phyloP scores from a whole-genome alignment of 352 stramenopile species.

The Phytopythium montanum region DNA sequence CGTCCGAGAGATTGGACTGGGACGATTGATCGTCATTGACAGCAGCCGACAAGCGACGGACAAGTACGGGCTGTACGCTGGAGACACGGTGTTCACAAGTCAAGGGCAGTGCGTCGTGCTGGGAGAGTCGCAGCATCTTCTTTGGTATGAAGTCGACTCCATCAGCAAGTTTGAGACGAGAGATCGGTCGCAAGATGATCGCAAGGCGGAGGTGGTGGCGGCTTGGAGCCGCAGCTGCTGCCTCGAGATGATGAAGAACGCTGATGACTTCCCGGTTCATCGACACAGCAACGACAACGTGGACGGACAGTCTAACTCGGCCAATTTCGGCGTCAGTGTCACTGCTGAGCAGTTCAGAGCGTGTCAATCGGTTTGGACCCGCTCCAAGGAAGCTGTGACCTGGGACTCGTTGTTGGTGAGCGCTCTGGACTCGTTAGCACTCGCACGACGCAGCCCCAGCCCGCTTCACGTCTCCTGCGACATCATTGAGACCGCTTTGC shows the following conservation, averaged over 20 bases:
- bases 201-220: constrained; percentile 12
- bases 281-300: constrained; percentile 12
- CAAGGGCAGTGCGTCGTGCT: constrained; percentile 59
- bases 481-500: background rate
- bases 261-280: constrained; percentile 46
- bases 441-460: background rate
- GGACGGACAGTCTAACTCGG: background rate
- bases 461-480: background rate
- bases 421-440: background rate
- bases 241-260: constrained; percentile 37
- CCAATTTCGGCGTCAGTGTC: background rate
- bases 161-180: background rate
- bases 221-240: constrained; percentile 52
- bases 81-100: constrained; percentile 58
- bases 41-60: constrained; percentile 16
- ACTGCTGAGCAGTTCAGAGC: background rate
- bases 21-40: constrained; percentile 32
- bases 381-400: background rate
- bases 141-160: constrained; percentile 62
- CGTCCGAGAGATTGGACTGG: constrained; percentile 33
- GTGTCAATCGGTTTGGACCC: background rate
- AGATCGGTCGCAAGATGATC: background rate
- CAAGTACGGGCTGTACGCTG: constrained; percentile 35
- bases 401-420: background rate
- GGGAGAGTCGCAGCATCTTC: constrained; percentile 51